Base-by-base conservation (phyloP, 31 red algal genomes). In the Endocladia muricata region DNA sequence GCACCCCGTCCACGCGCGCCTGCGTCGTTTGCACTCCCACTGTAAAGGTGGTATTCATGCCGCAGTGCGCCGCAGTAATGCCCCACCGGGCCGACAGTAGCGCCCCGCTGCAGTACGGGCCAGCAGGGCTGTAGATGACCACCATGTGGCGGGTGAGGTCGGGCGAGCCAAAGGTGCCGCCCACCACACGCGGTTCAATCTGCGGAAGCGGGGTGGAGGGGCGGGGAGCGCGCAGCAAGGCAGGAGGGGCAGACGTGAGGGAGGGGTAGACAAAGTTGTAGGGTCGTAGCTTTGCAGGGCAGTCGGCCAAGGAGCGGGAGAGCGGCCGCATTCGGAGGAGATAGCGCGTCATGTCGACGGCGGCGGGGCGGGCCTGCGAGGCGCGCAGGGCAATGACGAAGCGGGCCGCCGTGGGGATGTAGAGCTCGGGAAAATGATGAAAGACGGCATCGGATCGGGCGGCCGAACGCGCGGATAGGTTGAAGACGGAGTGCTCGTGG, bases 61-160 rank as follows among this genome's bases (percentile, higher is more conserved):
- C 2, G 37, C 86, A 90, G 61, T 90, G 86, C 1, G 78, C 86
- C 39, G 86, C 86, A 4, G 86, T 90, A 23, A 90, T 55, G 36
- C 29, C 86, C 77, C 70, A 71, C 37, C 15, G 13, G 5, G 70
- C 3, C 26, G 77, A 73, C 19, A 90, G 54, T 6, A 90, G 31
- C 13, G 86, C 40, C 48, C 86, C 86, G 34, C 62, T 72, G 70
- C 86, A 90, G n/a, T 59, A 56, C 43, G 40, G 55, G 7, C 22
- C 31, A 26, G 30, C 54, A 57, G 44, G 36, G 22, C 15, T 34
- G 42, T 57, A 58, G 48, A 84, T 41, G n/a, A 62, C 68, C 1
- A 56, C 57, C 57, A 74, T 66, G 43, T 84, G 42, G 1, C 57
- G 41, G 29, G 55, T 22, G 2, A 60, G 38, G 32, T 65, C 35